Percentiles rank a stretch among this genome's conserved stretches.
These are phyloP conservation scores for Cytospora mali DNA, from an alignment of 2,329 filamentous ascomycete genomes.

Conservation along the genomic window DNA sequence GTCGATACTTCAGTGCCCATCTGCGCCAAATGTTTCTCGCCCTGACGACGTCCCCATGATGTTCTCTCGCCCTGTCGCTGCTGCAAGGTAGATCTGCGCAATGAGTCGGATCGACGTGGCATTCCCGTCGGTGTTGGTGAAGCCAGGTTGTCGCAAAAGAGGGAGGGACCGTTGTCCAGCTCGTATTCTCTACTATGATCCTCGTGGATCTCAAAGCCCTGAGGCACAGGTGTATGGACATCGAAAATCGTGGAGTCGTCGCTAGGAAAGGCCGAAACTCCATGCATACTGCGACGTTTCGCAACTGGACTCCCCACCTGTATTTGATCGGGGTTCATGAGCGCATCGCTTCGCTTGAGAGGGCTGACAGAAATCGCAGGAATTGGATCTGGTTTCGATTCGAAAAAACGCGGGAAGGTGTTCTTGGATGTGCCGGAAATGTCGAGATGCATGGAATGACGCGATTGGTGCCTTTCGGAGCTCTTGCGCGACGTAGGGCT, in stretches of 20 bases:
- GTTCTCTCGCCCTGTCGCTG: slow-evolving; percentile 74
- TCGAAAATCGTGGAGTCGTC: slow-evolving; percentile 78
- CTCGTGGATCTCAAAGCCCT: slow-evolving; percentile 52
- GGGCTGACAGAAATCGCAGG: slow-evolving; percentile 72
- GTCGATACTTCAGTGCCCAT: slow-evolving; percentile 57
- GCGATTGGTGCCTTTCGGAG: slow-evolving; percentile 49
- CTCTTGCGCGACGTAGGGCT: slow-evolving; percentile 48
- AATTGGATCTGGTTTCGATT: slow-evolving; percentile 48
- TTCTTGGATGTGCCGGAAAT: slow-evolving; percentile 56
- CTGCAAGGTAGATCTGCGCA: slow-evolving; percentile 85
- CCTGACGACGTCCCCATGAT: slow-evolving; percentile 63
- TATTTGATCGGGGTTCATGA: slow-evolving; percentile 82
- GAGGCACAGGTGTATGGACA: slow-evolving; percentile 44
- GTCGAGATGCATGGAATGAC: slow-evolving; percentile 62
- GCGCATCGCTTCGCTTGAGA: slow-evolving; percentile 87
- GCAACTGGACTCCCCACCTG: slow-evolving; percentile 83
- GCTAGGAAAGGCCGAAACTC: slow-evolving; percentile 64
- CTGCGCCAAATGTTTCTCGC: slow-evolving; percentile 57
- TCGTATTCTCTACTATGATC: slow-evolving; percentile 55
- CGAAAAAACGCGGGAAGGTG: slow-evolving; percentile 54
- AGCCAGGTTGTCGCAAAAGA: slow-evolving; percentile 44
- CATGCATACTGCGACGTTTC: slow-evolving; percentile 87
- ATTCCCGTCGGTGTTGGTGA: slow-evolving; percentile 57
- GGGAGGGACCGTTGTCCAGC: slow-evolving; percentile 43
- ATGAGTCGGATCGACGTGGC: slow-evolving; percentile 71